Conservation (phyloP, 257 asterid species). For the Nicotiana knightiana region DNA sequence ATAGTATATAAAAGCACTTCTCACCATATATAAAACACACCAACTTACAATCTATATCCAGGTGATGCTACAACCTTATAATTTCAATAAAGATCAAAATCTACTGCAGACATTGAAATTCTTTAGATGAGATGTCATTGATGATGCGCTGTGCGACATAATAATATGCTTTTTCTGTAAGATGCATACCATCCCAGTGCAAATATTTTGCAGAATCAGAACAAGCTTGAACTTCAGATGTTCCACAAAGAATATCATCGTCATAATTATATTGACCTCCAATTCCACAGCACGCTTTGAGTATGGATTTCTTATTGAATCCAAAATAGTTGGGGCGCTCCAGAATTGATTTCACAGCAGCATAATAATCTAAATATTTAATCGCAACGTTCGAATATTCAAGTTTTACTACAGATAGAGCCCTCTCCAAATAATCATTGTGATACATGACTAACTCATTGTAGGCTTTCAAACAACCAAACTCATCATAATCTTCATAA, state of each 20-base stretch:
- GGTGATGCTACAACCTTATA: neutral
- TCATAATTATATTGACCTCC: constrained; percentile 9
- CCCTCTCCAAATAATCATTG: neutral
- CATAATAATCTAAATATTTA: neutral
- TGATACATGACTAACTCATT: neutral
- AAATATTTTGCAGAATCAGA: constrained; percentile 2
- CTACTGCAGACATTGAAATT: neutral
- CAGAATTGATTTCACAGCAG: neutral
- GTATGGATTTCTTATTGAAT: neutral
- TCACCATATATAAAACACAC: too few species aligned
- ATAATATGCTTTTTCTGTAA: constrained; percentile 13
- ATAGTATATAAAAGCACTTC: too few species aligned
- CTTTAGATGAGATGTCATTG: neutral
- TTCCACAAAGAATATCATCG: constrained; percentile 1
- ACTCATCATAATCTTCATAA: neutral
- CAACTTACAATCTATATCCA: neutral
- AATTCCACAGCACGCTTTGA: constrained; percentile 1
- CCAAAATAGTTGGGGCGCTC: neutral
- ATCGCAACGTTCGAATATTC: neutral
- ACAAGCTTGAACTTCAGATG: constrained; percentile 6
- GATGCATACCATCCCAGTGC: constrained; percentile 21
- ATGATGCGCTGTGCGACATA: neutral
- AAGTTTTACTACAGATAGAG: neutral
- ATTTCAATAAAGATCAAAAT: neutral
- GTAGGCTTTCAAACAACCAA: neutral